Conservation (phyloP, 2,329 filamentous ascomycete genomes). For the Aspergillus japonicus region DNA sequence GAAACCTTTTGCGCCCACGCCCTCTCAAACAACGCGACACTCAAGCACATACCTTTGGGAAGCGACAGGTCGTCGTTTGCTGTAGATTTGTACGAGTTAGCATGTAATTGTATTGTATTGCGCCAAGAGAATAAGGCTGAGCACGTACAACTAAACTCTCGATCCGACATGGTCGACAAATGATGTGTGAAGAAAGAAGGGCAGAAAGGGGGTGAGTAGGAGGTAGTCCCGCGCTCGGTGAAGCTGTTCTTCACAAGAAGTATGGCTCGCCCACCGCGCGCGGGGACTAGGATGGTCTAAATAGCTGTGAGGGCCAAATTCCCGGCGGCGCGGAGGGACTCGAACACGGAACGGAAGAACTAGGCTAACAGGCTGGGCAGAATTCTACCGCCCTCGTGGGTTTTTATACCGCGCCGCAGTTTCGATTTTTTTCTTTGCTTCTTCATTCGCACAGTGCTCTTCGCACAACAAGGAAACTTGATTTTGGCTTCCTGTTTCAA, state of each 20-base stretch:
- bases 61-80: slow-evolving; percentile 60
- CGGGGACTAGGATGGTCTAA: slow-evolving; percentile 13
- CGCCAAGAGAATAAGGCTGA: slow-evolving; percentile 12
- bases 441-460: slow-evolving; percentile 14
- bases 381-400: slow-evolving; percentile 25
- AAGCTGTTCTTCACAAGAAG: neutral
- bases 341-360: slow-evolving; percentile 20
- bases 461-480: slow-evolving; percentile 18
- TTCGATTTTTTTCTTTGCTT: slow-evolving; percentile 24
- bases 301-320: slow-evolving; percentile 15
- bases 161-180: slow-evolving; percentile 51
- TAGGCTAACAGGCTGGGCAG: slow-evolving; percentile 19
- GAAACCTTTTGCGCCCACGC: neutral
- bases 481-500: neutral
- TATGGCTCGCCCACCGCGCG: slow-evolving; percentile 7
- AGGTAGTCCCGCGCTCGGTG: neutral
- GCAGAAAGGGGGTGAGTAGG: neutral
- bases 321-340: slow-evolving; percentile 13
- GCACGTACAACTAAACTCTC: slow-evolving; percentile 52
- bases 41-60: slow-evolving; percentile 51
- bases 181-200: neutral
- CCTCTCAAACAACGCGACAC: neutral
- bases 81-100: slow-evolving; percentile 30
- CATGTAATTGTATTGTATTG: slow-evolving; percentile 6
- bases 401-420: slow-evolving; percentile 21